Base-by-base conservation (phyloP, 1,284 basidiomycete species). In the Paramarasmius palmivorus region DNA sequence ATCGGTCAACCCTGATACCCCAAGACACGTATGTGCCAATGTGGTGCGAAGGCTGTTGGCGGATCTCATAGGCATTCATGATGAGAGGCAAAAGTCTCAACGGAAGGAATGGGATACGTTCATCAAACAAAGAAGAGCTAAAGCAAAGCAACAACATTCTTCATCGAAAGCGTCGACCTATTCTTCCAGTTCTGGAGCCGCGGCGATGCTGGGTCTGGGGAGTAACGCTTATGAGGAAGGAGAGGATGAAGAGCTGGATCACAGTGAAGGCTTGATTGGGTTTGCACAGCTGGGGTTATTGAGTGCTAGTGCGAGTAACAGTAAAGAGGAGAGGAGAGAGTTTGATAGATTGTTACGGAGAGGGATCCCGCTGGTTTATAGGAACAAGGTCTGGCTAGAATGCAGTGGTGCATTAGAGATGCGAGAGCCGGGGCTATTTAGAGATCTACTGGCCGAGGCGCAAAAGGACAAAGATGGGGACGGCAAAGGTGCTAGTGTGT, bases 381-480 rank as follows among this genome's bases (percentile, higher is more conserved):
- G 96, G 7, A 79, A 89, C 25, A 94, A 96, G 65, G 81, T 93
- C 37, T 95, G 93, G 92, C 72, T 90, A 53, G 96, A 99, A 72
- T 97, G 93, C 67, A 93, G 89, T 55, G 94, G 95, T 1, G 95
- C 90, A 1, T 76, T 92, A 62, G 95, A 98, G 68, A 87, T 95
- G 73, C 84, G 86, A 54, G 94, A 98, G 63, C 96, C 96, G 0
- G 96, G 97, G 2, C 71, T 92, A 55, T 99, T 98, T 67, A 78
- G 83, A 49, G 96, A 98, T 66, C 72, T 98, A 54, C 73, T 96
- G 22, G 78, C 78, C 0, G 82, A 86, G 58, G 74, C 73, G 23
- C 76, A 78, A 29, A 81, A 50, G 40, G 53, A 54, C 37, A 54
- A 44, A 39, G 29, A 39, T 29, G 41, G 17, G 4, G 40, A 49